phyloP scores from a whole-genome alignment of 179 eudicot species.

The Amaranthus tricolor region DNA sequence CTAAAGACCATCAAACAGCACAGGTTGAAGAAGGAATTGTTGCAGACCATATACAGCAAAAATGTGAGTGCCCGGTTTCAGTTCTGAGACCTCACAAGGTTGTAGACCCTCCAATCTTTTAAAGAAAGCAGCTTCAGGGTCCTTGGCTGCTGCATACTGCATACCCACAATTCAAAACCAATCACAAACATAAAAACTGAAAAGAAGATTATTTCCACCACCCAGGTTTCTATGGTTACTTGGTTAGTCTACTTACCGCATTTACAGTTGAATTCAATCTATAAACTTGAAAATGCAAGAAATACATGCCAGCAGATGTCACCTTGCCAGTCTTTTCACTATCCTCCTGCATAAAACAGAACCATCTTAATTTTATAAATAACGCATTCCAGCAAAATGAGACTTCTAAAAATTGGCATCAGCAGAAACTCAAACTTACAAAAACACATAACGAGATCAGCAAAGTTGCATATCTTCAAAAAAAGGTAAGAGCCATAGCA shows the following conservation, averaged over 20 bases:
- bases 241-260: conserved; percentile 51
- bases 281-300: conserved; percentile 98
- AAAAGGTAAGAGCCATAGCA: no score
- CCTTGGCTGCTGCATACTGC: conserved; percentile 99
- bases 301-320: conserved; percentile 99
- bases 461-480: no score
- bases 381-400: neutral
- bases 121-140: conserved; percentile 98
- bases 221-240: no score
- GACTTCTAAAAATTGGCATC: neutral
- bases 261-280: conserved; percentile 94
- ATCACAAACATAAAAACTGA: neutral
- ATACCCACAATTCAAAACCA: conserved; percentile 16
- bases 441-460: no score
- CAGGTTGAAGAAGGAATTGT: neutral
- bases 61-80: conserved; percentile 94
- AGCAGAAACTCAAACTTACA: no score
- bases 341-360: conserved; percentile 66
- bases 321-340: conserved; percentile 94
- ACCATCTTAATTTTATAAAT: neutral
- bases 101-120: conserved; percentile 98
- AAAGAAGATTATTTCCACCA: neutral
- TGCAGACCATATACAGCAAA: conserved; percentile 93
- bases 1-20: neutral
- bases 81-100: conserved; percentile 93